phyloP scores from a whole-genome alignment of 176 grass and related monocot species.

The Triticum turgidum region DNA sequence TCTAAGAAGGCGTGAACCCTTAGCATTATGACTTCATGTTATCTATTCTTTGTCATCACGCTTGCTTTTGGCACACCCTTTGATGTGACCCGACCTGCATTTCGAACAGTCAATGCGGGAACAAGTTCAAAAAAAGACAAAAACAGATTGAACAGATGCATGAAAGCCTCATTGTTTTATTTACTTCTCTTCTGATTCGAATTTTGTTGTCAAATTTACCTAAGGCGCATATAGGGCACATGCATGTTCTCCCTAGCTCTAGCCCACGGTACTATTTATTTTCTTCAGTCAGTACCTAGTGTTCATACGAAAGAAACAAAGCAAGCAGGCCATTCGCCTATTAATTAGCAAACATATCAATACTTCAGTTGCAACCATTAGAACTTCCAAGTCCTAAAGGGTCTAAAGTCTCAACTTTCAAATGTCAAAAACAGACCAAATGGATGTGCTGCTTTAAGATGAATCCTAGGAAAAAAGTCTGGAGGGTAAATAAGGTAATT shows the following conservation, averaged over 20 bases:
- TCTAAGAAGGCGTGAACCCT: no score
- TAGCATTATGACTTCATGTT: not conserved
- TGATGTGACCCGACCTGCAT: not conserved
- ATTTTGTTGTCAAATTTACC: no score
- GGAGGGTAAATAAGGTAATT: not conserved
- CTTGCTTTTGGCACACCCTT: not conserved
- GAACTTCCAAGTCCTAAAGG: not conserved
- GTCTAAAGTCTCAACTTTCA: not conserved
- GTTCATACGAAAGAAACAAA: not conserved
- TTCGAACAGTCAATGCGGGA: conserved; percentile 3
- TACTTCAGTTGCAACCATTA: conserved; percentile 14
- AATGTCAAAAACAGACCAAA: not conserved
- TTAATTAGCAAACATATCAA: not conserved
- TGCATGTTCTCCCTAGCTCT: no score
- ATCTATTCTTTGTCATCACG: not conserved
- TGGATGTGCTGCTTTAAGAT: not conserved
- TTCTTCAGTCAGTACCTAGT: not conserved
- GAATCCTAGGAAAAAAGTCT: not conserved
- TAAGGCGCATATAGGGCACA: no score
- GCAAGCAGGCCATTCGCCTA: not conserved
- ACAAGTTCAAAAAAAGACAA: no score
- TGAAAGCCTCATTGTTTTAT: no score
- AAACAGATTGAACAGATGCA: no score
- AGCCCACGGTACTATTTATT: not conserved
- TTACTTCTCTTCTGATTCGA: no score